These are phyloP conservation scores for Auriculariales sp. DNA, from an alignment of 768 basidiomycete genomes.

Conservation along the genomic window DNA sequence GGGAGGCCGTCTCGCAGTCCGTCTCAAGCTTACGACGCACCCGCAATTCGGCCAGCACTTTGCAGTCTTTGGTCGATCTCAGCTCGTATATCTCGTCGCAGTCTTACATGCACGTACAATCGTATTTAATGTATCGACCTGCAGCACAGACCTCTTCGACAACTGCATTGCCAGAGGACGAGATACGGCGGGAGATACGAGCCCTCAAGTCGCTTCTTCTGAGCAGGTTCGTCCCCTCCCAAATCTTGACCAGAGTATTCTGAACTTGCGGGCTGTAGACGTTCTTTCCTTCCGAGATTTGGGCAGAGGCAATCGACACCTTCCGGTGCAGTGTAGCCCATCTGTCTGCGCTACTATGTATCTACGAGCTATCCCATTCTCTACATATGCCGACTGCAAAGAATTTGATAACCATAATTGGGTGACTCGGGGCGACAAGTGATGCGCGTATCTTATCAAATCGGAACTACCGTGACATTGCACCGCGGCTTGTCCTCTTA, in stretches of 20 bases:
- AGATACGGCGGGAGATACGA: constrained; percentile 56
- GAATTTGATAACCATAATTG: no score
- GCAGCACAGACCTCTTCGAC: constrained; percentile 5
- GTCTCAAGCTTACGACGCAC: not conserved
- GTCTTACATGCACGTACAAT: constrained; percentile 33
- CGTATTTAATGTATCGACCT: constrained; percentile 10
- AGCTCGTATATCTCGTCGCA: constrained; percentile 71
- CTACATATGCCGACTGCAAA: no score
- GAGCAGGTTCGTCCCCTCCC: constrained; percentile 39
- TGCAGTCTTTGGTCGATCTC: constrained; percentile 54
- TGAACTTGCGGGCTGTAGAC: not conserved
- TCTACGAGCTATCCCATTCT: no score
- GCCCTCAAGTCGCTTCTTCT: constrained; percentile 68
- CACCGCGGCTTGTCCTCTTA: not conserved
- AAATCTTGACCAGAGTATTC: not conserved
- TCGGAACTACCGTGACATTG: no score
- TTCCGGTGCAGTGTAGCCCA: no score
- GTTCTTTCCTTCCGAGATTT: not conserved
- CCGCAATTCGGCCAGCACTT: constrained; percentile 16
- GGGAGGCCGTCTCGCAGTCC: not conserved
- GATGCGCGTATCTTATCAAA: no score
- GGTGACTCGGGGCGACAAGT: no score
- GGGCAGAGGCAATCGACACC: no score
- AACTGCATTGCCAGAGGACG: constrained; percentile 35
- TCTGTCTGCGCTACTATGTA: no score